Conservation (phyloP, 2,329 filamentous ascomycete genomes). For the Clonostachys sp. region DNA sequence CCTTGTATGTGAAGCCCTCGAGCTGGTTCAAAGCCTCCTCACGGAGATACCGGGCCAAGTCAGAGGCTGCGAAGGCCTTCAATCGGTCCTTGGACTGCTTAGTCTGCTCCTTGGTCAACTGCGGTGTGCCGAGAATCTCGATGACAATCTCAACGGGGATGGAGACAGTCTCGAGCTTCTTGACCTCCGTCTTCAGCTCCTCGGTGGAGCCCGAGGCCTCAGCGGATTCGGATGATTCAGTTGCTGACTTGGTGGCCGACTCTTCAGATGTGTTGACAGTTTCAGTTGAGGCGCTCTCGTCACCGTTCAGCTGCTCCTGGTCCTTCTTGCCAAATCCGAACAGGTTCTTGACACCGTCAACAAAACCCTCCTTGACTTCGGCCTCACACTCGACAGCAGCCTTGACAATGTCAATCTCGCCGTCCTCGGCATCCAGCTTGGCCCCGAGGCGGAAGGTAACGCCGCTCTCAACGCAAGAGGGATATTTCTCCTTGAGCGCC, state of each 20-base stretch:
- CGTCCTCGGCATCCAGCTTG: conserved; percentile 66
- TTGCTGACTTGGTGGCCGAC: conserved; percentile 34
- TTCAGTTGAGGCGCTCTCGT: conserved; percentile 35
- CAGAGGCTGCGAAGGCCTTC: conserved; percentile 79
- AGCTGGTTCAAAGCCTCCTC: conserved; percentile 89
- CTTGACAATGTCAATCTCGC: conserved; percentile 72
- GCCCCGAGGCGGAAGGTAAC: conserved; percentile 78
- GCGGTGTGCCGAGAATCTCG: conserved; percentile 44
- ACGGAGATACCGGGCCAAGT: conserved; percentile 68
- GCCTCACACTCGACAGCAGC: conserved; percentile 83
- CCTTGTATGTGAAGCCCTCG: conserved; percentile 89
- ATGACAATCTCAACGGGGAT: conserved; percentile 47
- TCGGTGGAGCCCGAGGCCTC: conserved; percentile 33
- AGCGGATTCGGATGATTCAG: conserved; percentile 42
- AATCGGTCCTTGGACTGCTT: conserved; percentile 63
- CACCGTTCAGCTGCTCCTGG: conserved; percentile 68
- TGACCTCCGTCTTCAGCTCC: conserved; percentile 45
- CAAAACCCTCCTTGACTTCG: conserved; percentile 74
- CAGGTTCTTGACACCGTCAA: conserved; percentile 92
- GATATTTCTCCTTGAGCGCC: conserved; percentile 70
- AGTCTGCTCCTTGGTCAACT: conserved; percentile 43
- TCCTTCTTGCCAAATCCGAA: conserved; percentile 93
- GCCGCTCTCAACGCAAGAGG: conserved; percentile 67
- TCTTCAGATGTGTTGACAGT: conserved; percentile 28
- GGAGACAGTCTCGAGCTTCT: conserved; percentile 53